Conservation (phyloP, 768 basidiomycete genomes). For the Tricholoma sp. region DNA sequence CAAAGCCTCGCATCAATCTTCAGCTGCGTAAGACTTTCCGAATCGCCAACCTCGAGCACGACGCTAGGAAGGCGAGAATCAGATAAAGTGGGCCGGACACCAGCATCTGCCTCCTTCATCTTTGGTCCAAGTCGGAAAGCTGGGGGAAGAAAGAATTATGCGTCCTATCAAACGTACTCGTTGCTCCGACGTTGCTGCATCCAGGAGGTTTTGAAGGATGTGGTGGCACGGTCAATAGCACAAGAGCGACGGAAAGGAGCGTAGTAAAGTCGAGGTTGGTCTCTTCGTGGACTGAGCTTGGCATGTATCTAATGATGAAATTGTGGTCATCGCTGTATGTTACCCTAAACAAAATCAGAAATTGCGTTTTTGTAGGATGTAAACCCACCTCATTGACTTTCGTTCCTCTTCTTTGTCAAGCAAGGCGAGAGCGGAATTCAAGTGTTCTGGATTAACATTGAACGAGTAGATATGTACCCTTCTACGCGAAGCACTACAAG, state of each 20-base stretch:
- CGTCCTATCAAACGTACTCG: neutral
- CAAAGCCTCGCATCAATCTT: conserved; percentile 14
- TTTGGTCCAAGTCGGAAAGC: conserved; percentile 13
- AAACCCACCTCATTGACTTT: no score
- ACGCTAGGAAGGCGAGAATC: neutral
- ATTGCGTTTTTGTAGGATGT: no score
- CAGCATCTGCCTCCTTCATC: no score
- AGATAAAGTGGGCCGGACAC: conserved; percentile 1
- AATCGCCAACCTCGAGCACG: conserved; percentile 13
- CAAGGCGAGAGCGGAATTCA: neutral
- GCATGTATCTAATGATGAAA: conserved; percentile 15
- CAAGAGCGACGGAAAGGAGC: no score
- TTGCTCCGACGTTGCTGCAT: neutral
- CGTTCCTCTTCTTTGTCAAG: conserved; percentile 5
- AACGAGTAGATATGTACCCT: neutral
- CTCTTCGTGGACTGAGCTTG: conserved; percentile 9
- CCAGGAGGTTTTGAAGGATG: neutral
- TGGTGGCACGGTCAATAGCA: neutral
- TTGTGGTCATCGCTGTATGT: no score
- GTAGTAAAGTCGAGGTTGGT: neutral
- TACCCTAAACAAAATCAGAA: no score
- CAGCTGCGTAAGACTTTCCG: conserved; percentile 14
- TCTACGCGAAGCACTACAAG: conserved; percentile 3
- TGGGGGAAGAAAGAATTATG: conserved; percentile 10
- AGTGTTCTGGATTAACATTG: neutral